phyloP scores from a whole-genome alignment of 352 stramenopile genomes.

The Phytophthora meadii region DNA sequence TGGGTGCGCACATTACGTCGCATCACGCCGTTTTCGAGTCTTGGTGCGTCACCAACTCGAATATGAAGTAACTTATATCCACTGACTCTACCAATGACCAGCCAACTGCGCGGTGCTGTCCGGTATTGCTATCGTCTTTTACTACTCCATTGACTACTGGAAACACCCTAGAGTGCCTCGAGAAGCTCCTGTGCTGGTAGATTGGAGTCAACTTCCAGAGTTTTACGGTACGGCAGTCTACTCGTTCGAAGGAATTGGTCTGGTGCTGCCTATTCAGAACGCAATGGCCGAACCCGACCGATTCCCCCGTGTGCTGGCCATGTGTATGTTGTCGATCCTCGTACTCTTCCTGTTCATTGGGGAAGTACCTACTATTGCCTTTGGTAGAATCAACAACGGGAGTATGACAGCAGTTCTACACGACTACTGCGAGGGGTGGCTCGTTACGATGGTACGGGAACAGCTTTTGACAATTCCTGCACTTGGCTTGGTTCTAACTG shows the following conservation, averaged over 20 bases:
- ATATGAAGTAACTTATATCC: no score
- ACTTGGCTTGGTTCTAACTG: background rate
- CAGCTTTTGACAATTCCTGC: background rate
- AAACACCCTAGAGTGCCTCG: conserved; percentile 37
- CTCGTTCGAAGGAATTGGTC: conserved; percentile 82
- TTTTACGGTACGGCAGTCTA: conserved; percentile 87
- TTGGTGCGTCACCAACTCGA: conserved; percentile 46
- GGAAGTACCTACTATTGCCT: conserved; percentile 71
- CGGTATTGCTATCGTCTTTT: conserved; percentile 84
- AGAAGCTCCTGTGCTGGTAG: conserved; percentile 26
- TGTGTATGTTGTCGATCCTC: conserved; percentile 74
- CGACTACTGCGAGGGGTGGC: conserved; percentile 73
- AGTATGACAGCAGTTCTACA: conserved; percentile 84
- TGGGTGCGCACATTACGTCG: conserved; percentile 78
- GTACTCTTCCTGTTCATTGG: conserved; percentile 82
- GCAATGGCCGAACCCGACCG: conserved; percentile 67
- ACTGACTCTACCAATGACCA: conserved; percentile 19
- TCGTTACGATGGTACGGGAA: conserved; percentile 57
- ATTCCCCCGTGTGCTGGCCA: conserved; percentile 62
- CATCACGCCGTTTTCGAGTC: conserved; percentile 78
- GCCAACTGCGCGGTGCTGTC: conserved; percentile 70
- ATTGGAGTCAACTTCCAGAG: conserved; percentile 57
- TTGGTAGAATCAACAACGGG: conserved; percentile 72
- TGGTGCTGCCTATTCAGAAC: conserved; percentile 83
- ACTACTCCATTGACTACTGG: conserved; percentile 77